These are phyloP conservation scores for Penicillium paradoxum DNA, from an alignment of 495 filamentous ascomycete genomes.

Conservation along the genomic window DNA sequence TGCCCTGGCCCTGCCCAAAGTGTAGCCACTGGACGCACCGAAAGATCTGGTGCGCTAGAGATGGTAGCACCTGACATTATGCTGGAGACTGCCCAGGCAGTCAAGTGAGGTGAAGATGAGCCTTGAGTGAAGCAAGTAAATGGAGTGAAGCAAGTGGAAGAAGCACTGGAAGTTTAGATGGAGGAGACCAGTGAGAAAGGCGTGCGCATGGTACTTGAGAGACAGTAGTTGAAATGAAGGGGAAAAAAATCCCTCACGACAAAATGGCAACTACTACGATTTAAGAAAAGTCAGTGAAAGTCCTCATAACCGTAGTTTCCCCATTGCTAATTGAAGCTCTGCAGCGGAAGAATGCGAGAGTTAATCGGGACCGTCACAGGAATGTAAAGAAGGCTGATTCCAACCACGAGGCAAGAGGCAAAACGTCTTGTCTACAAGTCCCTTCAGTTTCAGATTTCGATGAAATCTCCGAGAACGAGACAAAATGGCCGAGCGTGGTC, in stretches of 20 bases:
- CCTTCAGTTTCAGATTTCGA: neutral
- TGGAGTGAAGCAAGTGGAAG: too few species aligned
- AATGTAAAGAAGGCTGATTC: constrained; percentile 16
- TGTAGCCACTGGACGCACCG: constrained; percentile 33
- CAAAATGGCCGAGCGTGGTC: constrained; percentile 1
- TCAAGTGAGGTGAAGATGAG: neutral
- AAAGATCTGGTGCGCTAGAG: constrained; percentile 20
- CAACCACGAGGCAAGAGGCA: constrained; percentile 20
- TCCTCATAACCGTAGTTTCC: neutral
- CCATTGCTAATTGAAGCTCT: constrained; percentile 9
- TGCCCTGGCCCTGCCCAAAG: constrained; percentile 38
- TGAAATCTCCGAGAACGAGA: constrained; percentile 1
- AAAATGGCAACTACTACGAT: neutral
- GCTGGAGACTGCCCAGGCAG: neutral
- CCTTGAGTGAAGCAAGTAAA: neutral
- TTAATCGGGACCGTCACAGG: constrained; percentile 19
- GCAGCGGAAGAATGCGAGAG: constrained; percentile 20
- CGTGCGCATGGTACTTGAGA: constrained; percentile 1
- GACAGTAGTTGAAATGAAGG: neutral
- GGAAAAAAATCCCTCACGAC: neutral
- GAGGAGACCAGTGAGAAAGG: neutral
- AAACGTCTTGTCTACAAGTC: neutral
- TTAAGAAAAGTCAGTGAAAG: neutral
- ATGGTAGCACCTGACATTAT: constrained; percentile 5
- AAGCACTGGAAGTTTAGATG: neutral